Conservation (phyloP, 2,329 filamentous ascomycete genomes). For the Phyllosticta citriasiana region DNA sequence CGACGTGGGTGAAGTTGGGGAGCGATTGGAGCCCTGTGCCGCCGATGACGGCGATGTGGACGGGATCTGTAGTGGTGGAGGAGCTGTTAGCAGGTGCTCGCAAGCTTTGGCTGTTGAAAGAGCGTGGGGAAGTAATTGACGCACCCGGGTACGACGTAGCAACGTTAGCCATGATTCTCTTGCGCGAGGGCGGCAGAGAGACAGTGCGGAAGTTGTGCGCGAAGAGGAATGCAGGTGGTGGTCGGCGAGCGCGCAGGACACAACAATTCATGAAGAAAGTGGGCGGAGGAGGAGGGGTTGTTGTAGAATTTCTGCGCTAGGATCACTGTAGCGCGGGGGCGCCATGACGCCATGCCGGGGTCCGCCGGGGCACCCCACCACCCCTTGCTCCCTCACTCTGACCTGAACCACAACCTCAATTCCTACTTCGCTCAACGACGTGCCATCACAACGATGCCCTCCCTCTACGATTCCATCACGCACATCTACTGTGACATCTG, state of each 20-base stretch:
- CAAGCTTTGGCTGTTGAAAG: neutral
- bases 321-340: neutral
- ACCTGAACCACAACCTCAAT: neutral
- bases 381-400: no score
- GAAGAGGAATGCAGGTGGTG: neutral
- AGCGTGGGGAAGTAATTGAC: neutral
- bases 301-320: slow-evolving; percentile 5
- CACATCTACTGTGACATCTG: neutral
- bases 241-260: neutral
- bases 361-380: neutral
- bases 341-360: slow-evolving; percentile 7
- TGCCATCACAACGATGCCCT: neutral
- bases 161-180: slow-evolving; percentile 11
- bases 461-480: no score
- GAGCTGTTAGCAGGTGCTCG: neutral
- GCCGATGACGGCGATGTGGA: slow-evolving; percentile 43
- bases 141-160: slow-evolving; percentile 10
- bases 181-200: slow-evolving; percentile 5
- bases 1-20: slow-evolving; percentile 76
- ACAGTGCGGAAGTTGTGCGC: neutral
- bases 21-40: slow-evolving; percentile 87
- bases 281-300: neutral
- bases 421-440: neutral
- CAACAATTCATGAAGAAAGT: neutral
- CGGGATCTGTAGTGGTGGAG: slow-evolving; percentile 28